Base-by-base conservation (phyloP, 805 yeast genomes). In the Isabelozyma gotoi region DNA sequence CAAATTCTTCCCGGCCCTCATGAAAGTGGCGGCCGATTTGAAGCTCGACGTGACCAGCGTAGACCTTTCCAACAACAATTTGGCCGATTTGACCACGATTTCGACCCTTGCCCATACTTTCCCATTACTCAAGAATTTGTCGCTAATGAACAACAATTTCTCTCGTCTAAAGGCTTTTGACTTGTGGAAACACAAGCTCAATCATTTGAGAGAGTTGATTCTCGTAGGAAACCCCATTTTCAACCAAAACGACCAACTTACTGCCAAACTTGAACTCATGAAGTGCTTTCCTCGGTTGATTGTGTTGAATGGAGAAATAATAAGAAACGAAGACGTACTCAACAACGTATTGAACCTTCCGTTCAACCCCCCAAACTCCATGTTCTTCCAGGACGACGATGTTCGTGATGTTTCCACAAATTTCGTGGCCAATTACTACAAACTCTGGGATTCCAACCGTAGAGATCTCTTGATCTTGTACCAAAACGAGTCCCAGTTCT, bases 1-100 rank as follows among this genome's bases (percentile, higher is more conserved):
- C 11, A 94, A 92, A 63, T 84, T 90, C 77, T 89, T 92, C 62
- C 85, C 89, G 8, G 98, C 98, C 0, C 67, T 94, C 50, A 80
- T 92, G 85, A 87, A 85, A 59, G 65, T 92, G 7, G 96, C 96
- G 1, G 65, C 71, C 3, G 78, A 79, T 41, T 49, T 65, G 41
- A 70, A 71, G 43, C 48, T 71, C n/a, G 81, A 78, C 19, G 84
- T 90, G 3, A 84, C 82, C 21, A 83, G 89, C 44, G 79, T 91
- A 6, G 86, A 84, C 60, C 62, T 89, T 29, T 78, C 91, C 4
- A 51, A 53, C 38, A 94, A 69, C 60, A 74, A 75, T 43, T 63
- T 94, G 33, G 64, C 67, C 19, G 96, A 88, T 55, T 73, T 88
- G 32, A 57, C 64, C 21, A 63, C 76, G 19, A 71, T 91, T 19